These are phyloP conservation scores for Rhododendron henanense DNA, from an alignment of 148 eudicot species.

Conservation along the genomic window DNA sequence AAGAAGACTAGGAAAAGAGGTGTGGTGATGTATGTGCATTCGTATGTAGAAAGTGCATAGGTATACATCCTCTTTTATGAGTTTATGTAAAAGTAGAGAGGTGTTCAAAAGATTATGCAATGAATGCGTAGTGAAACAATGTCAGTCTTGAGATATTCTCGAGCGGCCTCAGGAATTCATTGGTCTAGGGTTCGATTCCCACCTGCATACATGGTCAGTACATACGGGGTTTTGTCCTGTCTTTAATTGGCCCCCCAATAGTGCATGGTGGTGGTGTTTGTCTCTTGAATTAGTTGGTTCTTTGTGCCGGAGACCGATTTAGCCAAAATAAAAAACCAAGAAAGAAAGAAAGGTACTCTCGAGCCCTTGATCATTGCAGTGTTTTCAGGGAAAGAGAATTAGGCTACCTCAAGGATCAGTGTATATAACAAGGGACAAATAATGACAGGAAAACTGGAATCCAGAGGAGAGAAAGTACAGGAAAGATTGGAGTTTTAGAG, in stretches of 20 bases:
- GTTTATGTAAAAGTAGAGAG: neutral
- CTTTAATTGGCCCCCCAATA: neutral
- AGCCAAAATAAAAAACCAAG: neutral
- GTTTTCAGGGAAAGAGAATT: neutral
- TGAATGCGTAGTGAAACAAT: neutral
- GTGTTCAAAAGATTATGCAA: neutral
- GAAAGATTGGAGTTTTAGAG: neutral
- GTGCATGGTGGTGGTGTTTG: neutral
- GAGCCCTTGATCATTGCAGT: neutral
- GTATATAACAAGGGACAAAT: neutral
- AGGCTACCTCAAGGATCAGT: neutral
- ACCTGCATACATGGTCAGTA: neutral
- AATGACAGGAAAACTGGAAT: neutral
- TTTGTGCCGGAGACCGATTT: neutral
- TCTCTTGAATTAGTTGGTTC: neutral
- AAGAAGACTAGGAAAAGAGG: neutral
- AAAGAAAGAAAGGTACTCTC: neutral
- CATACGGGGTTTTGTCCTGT: neutral
- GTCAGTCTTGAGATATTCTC: neutral
- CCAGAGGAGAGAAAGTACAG: neutral
- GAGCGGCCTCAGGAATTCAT: neutral
- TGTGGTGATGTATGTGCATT: neutral
- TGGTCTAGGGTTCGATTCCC: neutral
- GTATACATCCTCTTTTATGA: neutral
- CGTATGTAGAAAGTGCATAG: neutral